phyloP scores from a whole-genome alignment of 2,329 filamentous ascomycete species.

The Paraphoma sp. region DNA sequence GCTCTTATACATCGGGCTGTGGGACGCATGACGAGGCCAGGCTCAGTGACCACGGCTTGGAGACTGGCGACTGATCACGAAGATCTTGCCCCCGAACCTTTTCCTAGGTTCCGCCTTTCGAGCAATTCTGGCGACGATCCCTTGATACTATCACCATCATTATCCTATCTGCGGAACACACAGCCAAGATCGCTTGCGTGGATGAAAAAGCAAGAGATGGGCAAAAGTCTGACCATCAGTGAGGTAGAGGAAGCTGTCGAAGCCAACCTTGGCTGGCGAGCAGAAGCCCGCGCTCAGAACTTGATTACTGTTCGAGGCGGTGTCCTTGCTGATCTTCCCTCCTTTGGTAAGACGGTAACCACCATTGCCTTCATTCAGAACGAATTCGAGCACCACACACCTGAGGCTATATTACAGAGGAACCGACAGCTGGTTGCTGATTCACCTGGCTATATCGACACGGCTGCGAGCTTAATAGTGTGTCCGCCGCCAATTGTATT shows the following conservation, averaged over 20 bases:
- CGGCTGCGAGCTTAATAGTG: slow-evolving; percentile 66
- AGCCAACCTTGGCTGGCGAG: slow-evolving; percentile 61
- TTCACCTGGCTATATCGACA: slow-evolving; percentile 45
- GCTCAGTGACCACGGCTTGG: slow-evolving; percentile 47
- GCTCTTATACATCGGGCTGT: slow-evolving; percentile 54
- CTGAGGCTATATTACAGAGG: slow-evolving; percentile 14
- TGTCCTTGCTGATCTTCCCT: slow-evolving; percentile 68
- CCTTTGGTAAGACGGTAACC: slow-evolving; percentile 71
- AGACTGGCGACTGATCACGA: slow-evolving; percentile 56
- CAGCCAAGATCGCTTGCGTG: slow-evolving; percentile 64
- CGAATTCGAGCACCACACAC: slow-evolving; percentile 41
- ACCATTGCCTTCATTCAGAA: slow-evolving; percentile 63
- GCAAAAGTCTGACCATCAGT: slow-evolving; percentile 37
- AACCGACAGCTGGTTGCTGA: slow-evolving; percentile 9
- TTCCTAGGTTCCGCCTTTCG: slow-evolving; percentile 51
- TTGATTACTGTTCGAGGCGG: slow-evolving; percentile 60
- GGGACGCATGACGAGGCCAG: slow-evolving; percentile 33
- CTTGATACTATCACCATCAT: slow-evolving; percentile 40
- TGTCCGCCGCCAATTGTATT: slow-evolving; percentile 61
- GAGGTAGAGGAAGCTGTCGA: slow-evolving; percentile 65
- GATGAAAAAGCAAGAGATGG: slow-evolving; percentile 64
- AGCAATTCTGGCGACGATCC: slow-evolving; percentile 49
- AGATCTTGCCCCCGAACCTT: slow-evolving; percentile 36
- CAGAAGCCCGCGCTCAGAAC: slow-evolving; percentile 60
- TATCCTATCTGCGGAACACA: slow-evolving; percentile 53